A percentile compares a stretch with the other conserved stretches of the same genome.
These are phyloP conservation scores for Silene vulgaris DNA, from an alignment of 179 eudicot species.

Conservation along the genomic window DNA sequence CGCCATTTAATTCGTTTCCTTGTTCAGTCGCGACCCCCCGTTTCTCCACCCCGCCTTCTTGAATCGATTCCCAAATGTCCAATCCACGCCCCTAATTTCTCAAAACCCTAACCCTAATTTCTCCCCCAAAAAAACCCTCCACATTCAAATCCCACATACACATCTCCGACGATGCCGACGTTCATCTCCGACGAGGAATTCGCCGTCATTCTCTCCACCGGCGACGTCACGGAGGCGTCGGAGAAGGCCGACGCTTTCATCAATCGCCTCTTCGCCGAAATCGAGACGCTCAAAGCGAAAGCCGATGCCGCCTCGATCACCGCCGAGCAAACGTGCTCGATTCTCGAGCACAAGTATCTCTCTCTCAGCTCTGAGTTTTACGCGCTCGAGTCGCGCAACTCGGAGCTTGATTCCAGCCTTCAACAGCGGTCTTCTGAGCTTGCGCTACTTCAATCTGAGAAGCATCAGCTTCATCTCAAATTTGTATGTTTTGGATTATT, in stretches of 20 bases:
- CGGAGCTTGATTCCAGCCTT: slow-evolving; percentile 40
- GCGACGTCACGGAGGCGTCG: slow-evolving; percentile 52
- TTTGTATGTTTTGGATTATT: slow-evolving; percentile 35
- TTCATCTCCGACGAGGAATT: slow-evolving; percentile 76
- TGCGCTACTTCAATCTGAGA: slow-evolving; percentile 53
- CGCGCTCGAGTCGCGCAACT: slow-evolving; percentile 42
- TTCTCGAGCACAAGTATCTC: slow-evolving; percentile 72
- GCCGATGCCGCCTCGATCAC: slow-evolving; percentile 78
- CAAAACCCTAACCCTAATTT: slow-evolving; percentile 7
- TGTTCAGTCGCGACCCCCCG: neutral
- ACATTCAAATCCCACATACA: neutral
- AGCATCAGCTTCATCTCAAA: slow-evolving; percentile 62
- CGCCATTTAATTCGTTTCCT: neutral
- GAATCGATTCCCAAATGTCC: slow-evolving; percentile 8
- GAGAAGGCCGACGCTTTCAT: slow-evolving; percentile 81
- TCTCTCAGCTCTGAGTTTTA: slow-evolving; percentile 68
- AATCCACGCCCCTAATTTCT: neutral
- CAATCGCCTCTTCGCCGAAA: slow-evolving; percentile 39
- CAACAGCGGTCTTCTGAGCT: slow-evolving; percentile 50
- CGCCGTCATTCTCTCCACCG: slow-evolving; percentile 36
- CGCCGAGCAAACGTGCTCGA: slow-evolving; percentile 83
- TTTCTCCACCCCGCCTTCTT: neutral
- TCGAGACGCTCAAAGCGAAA: slow-evolving; percentile 74
- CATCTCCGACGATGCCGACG: slow-evolving; percentile 50
- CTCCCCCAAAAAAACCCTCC: neutral